These are phyloP conservation scores for Filosporella fistucella DNA, from an alignment of 495 filamentous ascomycete genomes.

Conservation along the genomic window DNA sequence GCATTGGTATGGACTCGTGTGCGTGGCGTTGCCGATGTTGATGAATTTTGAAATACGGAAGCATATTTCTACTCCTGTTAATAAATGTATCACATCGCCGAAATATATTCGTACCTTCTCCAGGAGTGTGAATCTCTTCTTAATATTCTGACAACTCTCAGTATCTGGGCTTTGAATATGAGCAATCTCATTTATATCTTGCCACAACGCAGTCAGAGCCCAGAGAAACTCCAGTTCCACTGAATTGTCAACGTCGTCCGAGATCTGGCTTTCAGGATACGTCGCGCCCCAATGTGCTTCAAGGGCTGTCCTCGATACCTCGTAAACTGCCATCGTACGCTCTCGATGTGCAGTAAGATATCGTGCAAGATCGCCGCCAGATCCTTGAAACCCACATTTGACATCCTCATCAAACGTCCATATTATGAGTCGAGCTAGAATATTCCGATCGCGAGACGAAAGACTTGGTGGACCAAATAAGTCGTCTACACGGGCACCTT, in stretches of 20 bases:
- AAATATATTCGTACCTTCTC: slow-evolving; percentile 1
- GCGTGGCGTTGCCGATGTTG: slow-evolving; percentile 31
- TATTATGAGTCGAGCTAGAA: slow-evolving; percentile 23
- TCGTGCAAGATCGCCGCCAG: slow-evolving; percentile 23
- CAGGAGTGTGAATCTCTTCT: slow-evolving; percentile 16
- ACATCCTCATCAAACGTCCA: slow-evolving; percentile 29
- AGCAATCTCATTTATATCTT: slow-evolving; percentile 9
- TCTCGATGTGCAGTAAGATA: slow-evolving; percentile 8
- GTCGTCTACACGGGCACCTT: background rate
- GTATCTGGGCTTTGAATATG: background rate
- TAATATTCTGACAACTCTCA: slow-evolving; percentile 10
- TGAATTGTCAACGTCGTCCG: slow-evolving; percentile 44
- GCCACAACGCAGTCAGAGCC: slow-evolving; percentile 10
- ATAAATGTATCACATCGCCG: no score
- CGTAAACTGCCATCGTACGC: slow-evolving; percentile 20
- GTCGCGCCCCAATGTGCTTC: slow-evolving; percentile 32
- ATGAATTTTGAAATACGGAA: slow-evolving; percentile 29
- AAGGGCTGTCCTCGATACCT: slow-evolving; percentile 16
- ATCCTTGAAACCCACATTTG: slow-evolving; percentile 22
- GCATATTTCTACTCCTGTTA: slow-evolving; percentile 19
- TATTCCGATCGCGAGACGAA: background rate
- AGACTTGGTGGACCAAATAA: background rate
- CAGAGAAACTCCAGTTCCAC: slow-evolving; percentile 10
- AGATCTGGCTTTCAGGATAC: slow-evolving; percentile 41
- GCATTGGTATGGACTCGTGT: slow-evolving; percentile 40